Evolutionary conservation across 2,329 filamentous ascomycete species (phyloP), one percentile per base, ranked within the genome.

Genomic region (Botrytis pseudocinerea): DNA sequence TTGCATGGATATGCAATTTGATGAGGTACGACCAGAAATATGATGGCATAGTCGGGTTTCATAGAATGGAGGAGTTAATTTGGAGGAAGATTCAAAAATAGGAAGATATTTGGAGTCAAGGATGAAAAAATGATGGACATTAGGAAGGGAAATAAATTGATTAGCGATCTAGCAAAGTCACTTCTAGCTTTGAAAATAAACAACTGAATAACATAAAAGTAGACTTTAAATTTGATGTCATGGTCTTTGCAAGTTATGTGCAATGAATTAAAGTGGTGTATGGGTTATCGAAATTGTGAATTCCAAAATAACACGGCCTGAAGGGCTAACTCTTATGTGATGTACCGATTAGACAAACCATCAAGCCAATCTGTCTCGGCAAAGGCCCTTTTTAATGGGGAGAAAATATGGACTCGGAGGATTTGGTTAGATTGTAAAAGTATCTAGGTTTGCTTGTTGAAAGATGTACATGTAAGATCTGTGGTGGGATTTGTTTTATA

Each of bases 251-350:
- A 42, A 44, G 1, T 10, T 44, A 20, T 28, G 14, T 44, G 25
- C 8, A 28, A 28, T 28, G 1, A 63, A 20, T 62, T 20, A 6
- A 20, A 4, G 14, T 42, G 9, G 9, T 62, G 8, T 38, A 20
- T 28, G 38, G 25, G 2, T 5, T 12, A 12, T 25, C 0, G 18
- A 18, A 20, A 1, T 16, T 3, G n/a, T 20, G 14, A 8, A n/a
- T 4, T 18, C 5, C n/a, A 42, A 42, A 10, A 9, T 42, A 40
- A 57, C 14, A 18, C 2, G 18, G n/a, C 6, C 32, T 32, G 32
- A 25, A 14, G 3, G 14, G n/a, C 51, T 18, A 8, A 0, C 8
- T 28, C n/a, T 57, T 16, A 57, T 6, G 9, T 28, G 2, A 4
- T 57, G 14, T 28, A 7, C 14, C 16, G 14, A 4, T 28, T 18